These are phyloP conservation scores for Rhodotorula diobovata DNA, from an alignment of 768 basidiomycete species.

Conservation along the genomic window DNA sequence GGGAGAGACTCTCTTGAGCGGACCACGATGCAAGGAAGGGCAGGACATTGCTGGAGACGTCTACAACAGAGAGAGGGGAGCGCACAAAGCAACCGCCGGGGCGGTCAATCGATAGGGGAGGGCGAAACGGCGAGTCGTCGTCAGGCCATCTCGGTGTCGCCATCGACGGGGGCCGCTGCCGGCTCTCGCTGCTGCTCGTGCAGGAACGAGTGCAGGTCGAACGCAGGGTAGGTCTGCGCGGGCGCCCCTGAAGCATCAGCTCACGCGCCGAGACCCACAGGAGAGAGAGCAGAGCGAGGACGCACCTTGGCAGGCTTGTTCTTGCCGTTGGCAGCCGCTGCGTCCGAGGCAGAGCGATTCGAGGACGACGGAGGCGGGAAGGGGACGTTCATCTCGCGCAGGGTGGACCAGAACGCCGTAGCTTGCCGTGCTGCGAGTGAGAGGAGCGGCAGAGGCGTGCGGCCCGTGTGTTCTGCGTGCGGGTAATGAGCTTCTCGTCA, in stretches of 20 bases:
- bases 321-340: constrained; percentile 6
- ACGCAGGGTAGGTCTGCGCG: constrained; percentile 10
- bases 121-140: no score
- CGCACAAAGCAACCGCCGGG: no score
- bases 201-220: constrained; percentile 21
- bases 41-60: no score
- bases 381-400: constrained; percentile 25
- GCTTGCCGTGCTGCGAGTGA: constrained; percentile 23
- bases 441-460: constrained; percentile 26
- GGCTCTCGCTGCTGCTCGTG: not conserved
- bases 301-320: constrained; percentile 11
- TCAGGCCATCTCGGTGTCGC: not conserved
- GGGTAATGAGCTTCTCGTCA: no score
- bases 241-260: not conserved
- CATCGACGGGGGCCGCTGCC: not conserved
- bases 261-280: not conserved
- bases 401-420: constrained; percentile 14
- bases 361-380: constrained; percentile 18
- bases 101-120: no score
- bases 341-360: not conserved
- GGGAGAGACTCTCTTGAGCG: no score
- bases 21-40: no score
- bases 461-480: constrained; percentile 15
- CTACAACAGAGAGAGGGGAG: no score
- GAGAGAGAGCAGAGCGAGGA: not conserved